phyloP scores from a whole-genome alignment of 495 filamentous ascomycete species.

The Hypoxylon lenormandii region DNA sequence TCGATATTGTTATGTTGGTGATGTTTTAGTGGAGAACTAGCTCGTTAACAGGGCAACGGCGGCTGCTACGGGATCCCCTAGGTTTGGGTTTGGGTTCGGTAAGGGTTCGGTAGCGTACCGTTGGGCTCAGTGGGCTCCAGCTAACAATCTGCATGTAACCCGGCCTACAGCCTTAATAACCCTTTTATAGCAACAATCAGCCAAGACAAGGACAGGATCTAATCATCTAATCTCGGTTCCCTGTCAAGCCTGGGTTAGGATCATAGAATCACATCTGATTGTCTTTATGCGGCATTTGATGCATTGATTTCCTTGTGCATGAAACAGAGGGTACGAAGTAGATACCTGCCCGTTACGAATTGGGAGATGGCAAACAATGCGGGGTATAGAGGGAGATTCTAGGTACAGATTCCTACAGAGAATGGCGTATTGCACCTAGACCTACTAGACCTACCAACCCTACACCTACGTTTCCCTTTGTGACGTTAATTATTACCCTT shows the following conservation, averaged over 20 bases:
- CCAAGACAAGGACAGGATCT: neutral
- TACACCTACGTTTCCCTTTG: neutral
- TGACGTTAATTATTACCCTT: slow-evolving; percentile 8
- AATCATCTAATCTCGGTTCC: no score
- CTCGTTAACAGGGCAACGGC: slow-evolving; percentile 47
- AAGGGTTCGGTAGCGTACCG: neutral
- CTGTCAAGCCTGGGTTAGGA: no score
- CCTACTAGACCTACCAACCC: neutral
- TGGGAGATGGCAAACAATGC: slow-evolving; percentile 8
- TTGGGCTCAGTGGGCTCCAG: slow-evolving; percentile 16
- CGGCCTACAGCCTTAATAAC: slow-evolving; percentile 10
- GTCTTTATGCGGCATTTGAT: neutral
- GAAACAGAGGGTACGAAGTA: slow-evolving; percentile 10
- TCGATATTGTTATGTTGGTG: slow-evolving; percentile 23
- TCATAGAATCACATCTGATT: no score
- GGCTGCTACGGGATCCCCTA: neutral
- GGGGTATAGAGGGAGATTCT: slow-evolving; percentile 3
- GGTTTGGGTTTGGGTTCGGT: slow-evolving; percentile 14
- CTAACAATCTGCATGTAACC: slow-evolving; percentile 12
- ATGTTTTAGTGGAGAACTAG: slow-evolving; percentile 34
- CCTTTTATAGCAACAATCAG: slow-evolving; percentile 24
- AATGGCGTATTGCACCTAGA: no score
- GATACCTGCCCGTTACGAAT: neutral
- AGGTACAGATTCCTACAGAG: no score
- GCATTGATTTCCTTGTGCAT: neutral